Conservation (phyloP, 768 basidiomycete species). For the Boletus barrowsii region DNA sequence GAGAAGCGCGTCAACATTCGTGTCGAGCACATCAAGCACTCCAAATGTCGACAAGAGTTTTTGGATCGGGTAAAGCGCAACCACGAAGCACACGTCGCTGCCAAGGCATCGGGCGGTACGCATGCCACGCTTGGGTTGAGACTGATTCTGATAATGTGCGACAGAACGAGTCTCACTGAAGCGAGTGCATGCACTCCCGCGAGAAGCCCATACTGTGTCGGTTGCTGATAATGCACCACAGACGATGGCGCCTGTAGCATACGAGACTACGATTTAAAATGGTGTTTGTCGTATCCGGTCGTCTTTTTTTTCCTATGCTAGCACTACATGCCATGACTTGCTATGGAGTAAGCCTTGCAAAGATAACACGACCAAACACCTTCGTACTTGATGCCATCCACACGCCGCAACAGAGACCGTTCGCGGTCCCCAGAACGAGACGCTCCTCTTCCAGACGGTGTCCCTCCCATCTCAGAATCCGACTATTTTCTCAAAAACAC, state of each 20-base stretch:
- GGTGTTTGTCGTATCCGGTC: conserved; percentile 3
- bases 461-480: conserved; percentile 66
- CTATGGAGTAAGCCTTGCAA: not conserved
- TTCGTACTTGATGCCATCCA: not conserved
- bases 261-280: conserved; percentile 93
- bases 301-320: conserved; percentile 13
- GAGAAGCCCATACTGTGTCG: conserved; percentile 75
- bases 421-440: not conserved
- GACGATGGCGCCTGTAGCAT: conserved; percentile 88
- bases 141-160: not conserved
- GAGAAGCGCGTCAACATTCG: conserved; percentile 99
- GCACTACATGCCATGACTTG: conserved; percentile 17
- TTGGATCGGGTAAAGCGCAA: conserved; percentile 93
- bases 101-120: conserved; percentile 86
- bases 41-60: conserved; percentile 97
- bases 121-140: conserved; percentile 12
- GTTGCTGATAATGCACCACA: conserved; percentile 75
- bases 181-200: conserved; percentile 81
- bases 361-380: not conserved
- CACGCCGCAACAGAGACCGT: not conserved
- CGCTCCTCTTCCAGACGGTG: conserved; percentile 48
- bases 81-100: conserved; percentile 76
- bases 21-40: conserved; percentile 94
- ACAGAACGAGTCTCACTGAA: conserved; percentile 79
- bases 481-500: conserved; percentile 89